A percentile compares a stretch with the other conserved stretches of the same genome.
These are phyloP conservation scores for Pharus latifolius DNA, from an alignment of 176 grass and related monocot species.

Conservation along the genomic window DNA sequence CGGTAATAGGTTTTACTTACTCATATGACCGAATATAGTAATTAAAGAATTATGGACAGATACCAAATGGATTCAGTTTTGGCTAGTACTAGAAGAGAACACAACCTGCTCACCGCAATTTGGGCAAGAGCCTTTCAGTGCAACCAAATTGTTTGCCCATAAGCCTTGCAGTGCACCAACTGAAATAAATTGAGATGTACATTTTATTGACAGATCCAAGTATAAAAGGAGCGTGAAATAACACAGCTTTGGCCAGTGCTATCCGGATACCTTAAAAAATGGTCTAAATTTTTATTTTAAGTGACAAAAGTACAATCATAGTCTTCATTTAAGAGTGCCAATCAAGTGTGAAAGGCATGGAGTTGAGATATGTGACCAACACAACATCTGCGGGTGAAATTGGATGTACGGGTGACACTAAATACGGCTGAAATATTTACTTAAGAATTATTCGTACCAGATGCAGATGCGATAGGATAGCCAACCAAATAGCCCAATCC, in stretches of 20 bases:
- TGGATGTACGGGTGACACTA: neutral
- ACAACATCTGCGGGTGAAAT: neutral
- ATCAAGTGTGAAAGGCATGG: no score
- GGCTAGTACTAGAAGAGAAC: neutral
- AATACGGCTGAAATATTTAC: neutral
- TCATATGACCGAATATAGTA: neutral
- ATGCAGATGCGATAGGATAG: slow-evolving; percentile 70
- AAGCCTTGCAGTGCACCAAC: slow-evolving; percentile 66
- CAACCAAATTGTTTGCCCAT: slow-evolving; percentile 72
- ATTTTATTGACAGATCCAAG: neutral
- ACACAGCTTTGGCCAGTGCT: neutral
- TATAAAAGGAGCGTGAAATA: neutral
- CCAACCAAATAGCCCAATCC: slow-evolving; percentile 61
- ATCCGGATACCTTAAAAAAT: no score
- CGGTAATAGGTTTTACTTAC: slow-evolving; percentile 1
- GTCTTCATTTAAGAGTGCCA: no score
- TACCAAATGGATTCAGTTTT: neutral
- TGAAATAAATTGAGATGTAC: slow-evolving; percentile 25
- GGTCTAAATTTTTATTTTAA: no score
- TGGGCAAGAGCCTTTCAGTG: slow-evolving; percentile 83
- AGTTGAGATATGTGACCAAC: neutral
- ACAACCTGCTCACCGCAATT: slow-evolving; percentile 93
- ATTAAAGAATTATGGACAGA: neutral
- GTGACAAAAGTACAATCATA: no score
- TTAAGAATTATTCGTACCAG: slow-evolving; percentile 33